Evolutionary conservation across 2,329 filamentous ascomycete species (phyloP).

Genomic region (Fusarium longipes): DNA sequence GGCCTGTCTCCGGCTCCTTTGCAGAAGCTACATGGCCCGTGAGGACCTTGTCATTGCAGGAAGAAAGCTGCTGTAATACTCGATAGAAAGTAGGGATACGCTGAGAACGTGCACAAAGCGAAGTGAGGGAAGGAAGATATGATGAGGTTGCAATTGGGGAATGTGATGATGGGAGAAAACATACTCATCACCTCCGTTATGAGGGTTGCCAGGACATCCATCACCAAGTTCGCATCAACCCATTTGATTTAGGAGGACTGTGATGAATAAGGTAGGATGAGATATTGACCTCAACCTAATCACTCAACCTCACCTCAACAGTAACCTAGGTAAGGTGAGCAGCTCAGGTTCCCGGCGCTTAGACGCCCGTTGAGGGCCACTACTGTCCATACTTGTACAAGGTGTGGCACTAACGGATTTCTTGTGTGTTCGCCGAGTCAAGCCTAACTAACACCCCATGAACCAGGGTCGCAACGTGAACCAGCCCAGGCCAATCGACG

Average conservation of each 20-base stretch:
- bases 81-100: constrained; percentile 20
- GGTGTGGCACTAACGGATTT: constrained; percentile 34
- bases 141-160: constrained; percentile 9
- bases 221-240: constrained; percentile 24
- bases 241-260: constrained; percentile 8
- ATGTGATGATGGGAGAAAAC: constrained; percentile 24
- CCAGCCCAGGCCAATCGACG: constrained; percentile 31
- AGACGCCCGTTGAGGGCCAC: constrained; percentile 40
- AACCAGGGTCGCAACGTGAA: constrained; percentile 35
- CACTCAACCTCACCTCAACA: constrained; percentile 20
- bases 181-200: constrained; percentile 16
- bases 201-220: constrained; percentile 32
- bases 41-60: constrained; percentile 32
- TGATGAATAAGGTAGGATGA: constrained; percentile 22
- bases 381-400: constrained; percentile 50
- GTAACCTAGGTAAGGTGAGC: constrained; percentile 12
- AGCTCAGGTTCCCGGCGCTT: constrained; percentile 48
- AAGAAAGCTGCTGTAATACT: constrained; percentile 5
- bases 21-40: constrained; percentile 36
- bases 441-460: constrained; percentile 37
- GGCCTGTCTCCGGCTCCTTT: constrained; percentile 25
- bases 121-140: constrained; percentile 6
- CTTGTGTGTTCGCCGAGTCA: constrained; percentile 27
- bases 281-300: neutral
- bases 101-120: constrained; percentile 1